phyloP scores from a whole-genome alignment of 1,139 yeast genomes.

The Saccharomycopsis phalli region DNA sequence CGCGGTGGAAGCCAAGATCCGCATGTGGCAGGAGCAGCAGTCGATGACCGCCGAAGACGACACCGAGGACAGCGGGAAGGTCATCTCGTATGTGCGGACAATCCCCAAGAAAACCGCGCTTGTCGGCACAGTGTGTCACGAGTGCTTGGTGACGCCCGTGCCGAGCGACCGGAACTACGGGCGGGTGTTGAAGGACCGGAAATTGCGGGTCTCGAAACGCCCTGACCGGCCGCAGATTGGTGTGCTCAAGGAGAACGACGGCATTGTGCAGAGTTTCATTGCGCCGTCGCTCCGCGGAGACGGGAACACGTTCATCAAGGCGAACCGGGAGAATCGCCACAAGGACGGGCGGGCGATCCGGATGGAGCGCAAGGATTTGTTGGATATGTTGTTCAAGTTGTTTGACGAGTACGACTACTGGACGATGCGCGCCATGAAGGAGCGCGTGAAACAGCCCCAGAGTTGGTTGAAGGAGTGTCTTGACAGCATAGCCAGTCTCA shows the following conservation, averaged over 20 bases:
- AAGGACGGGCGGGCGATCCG: conserved; percentile 85
- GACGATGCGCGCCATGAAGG: conserved; percentile 91
- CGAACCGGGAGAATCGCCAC: conserved; percentile 29
- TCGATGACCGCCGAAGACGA: conserved; percentile 40
- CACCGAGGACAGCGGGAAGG: conserved; percentile 23
- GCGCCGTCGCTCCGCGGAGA: conserved; percentile 19
- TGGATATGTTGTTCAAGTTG: conserved; percentile 78
- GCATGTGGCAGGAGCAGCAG: conserved; percentile 32
- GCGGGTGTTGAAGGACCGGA: conserved; percentile 48
- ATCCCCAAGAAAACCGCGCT: conserved; percentile 81
- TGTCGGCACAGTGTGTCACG: conserved; percentile 85
- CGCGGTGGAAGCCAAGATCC: not conserved
- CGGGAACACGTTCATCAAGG: conserved; percentile 18
- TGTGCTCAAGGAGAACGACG: conserved; percentile 73
- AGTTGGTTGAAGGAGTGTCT: conserved; percentile 83
- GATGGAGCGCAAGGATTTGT: conserved; percentile 85
- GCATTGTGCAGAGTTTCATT: conserved; percentile 41
- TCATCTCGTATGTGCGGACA: conserved; percentile 53
- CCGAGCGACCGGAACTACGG: conserved; percentile 62
- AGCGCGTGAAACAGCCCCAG: conserved; percentile 94
- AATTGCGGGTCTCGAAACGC: conserved; percentile 35
- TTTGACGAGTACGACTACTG: conserved; percentile 96
- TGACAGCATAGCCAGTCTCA: conserved; percentile 81
- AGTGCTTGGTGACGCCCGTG: conserved; percentile 80
- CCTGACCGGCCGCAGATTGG: conserved; percentile 65